Evolutionary conservation across 2,329 filamentous ascomycete genomes (phyloP), one percentile per base, ranked within the genome.

Genomic region (Colletotrichum neosansevieriae): DNA sequence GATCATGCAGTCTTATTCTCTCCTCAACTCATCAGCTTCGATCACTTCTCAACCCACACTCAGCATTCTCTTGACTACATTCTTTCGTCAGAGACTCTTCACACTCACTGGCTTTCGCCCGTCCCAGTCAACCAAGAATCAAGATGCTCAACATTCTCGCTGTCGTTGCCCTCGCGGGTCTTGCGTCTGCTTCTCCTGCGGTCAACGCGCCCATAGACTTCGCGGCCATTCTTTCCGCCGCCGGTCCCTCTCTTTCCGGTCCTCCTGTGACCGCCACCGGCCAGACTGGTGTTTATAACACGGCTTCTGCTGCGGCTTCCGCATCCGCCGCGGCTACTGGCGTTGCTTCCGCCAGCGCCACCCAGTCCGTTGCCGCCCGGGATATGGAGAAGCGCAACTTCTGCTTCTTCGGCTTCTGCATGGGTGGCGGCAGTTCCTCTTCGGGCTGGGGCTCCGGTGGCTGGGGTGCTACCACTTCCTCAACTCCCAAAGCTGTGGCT

Each of bases 211-310:
- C 64, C 45, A 63, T 67, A 19, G 12, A 50, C 49, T 66, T 69
- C 17, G 42, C 13, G n/a, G 40, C 34, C 34, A 57, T 69, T 7
- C 10, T 60, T 32, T 13, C 40, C 7, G 66, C 66, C 19, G 6
- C 66, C 10, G 11, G 32, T 1, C 54, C 54, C 3, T 21, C 66
- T 1, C 36, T 68, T 2, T 17, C 29, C 13, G 66, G 66, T 9
- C 66, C 66, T 34, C 61, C 66, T 9, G 61, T 10, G 49, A 17
- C 17, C 7, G 61, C 60, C 10, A 44, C 56, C 3, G 49, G 11
- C 2, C 66, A 69, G 29, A 69, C 66, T 2, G 40, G 40, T 15
- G 54, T 69, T 19, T 69, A 69, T 47, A 24, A 69, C 9, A 17
- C 42, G 5, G 54, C 56, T 3, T 32, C 61, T 10, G 65, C 61